These are phyloP conservation scores for Xylariaceae sp. DNA, from an alignment of 2,329 filamentous ascomycete species.

Conservation along the genomic window DNA sequence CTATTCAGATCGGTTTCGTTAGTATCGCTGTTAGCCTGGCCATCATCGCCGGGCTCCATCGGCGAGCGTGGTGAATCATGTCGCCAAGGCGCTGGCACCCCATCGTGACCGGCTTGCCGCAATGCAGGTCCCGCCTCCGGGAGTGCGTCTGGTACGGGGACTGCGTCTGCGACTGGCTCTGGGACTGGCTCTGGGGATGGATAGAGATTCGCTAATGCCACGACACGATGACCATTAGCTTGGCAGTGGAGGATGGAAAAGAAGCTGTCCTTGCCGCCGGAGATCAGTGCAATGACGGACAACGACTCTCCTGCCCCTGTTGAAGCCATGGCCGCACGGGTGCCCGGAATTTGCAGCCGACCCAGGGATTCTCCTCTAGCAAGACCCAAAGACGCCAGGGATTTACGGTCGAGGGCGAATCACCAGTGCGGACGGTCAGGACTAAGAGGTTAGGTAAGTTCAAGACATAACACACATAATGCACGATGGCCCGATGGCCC, in stretches of 20 bases:
- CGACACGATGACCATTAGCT: constrained; percentile 74
- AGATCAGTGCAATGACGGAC: constrained; percentile 87
- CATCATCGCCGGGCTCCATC: constrained; percentile 13
- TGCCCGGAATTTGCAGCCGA: constrained; percentile 1
- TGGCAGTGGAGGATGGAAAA: constrained; percentile 89
- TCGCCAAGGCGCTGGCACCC: constrained; percentile 6
- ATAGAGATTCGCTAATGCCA: constrained; percentile 85
- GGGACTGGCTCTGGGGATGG: constrained; percentile 33
- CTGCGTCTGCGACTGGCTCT: background rate
- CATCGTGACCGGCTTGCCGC: constrained; percentile 1
- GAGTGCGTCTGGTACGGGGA: background rate
- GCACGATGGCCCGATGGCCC: background rate
- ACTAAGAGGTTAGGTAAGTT: background rate
- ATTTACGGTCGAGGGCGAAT: background rate
- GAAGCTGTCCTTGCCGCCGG: constrained; percentile 95
- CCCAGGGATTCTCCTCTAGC: background rate
- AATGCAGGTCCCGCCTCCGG: background rate
- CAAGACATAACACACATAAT: background rate
- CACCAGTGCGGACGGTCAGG: background rate
- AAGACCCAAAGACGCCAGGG: background rate
- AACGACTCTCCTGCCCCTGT: constrained; percentile 37
- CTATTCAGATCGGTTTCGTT: constrained; percentile 68
- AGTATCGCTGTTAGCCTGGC: constrained; percentile 31
- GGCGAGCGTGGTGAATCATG: constrained; percentile 9
- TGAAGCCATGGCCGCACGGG: constrained; percentile 28